Conservation (phyloP, 441 rosid species). For the Adansonia grandidieri region DNA sequence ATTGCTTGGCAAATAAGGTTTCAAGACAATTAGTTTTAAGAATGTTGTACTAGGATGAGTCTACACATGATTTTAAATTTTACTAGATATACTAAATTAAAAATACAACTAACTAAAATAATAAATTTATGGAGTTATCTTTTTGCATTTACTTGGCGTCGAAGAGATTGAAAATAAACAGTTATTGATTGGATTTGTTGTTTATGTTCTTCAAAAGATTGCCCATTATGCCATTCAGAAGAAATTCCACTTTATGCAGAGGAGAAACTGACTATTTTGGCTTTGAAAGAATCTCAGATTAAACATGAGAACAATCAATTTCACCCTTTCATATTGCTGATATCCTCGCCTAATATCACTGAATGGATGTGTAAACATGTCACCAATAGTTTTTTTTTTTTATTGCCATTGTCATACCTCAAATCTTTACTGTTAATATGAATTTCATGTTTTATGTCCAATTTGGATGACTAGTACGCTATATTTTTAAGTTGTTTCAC, state of each 20-base stretch:
- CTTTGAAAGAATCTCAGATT: neutral
- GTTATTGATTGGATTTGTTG: neutral
- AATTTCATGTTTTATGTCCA: slow-evolving; percentile 7
- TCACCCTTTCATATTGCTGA: neutral
- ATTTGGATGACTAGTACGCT: neutral
- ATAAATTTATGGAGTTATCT: neutral
- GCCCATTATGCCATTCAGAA: neutral
- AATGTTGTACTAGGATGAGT: neutral
- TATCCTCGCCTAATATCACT: neutral
- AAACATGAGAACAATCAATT: neutral
- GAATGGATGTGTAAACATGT: neutral
- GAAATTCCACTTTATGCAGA: neutral
- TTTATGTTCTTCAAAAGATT: slow-evolving; percentile 10
- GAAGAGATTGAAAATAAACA: neutral
- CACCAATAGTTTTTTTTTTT: neutral
- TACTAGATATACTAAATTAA: neutral
- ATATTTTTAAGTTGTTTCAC: neutral
- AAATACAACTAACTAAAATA: neutral
- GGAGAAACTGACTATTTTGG: neutral
- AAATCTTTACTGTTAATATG: neutral
- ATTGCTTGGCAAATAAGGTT: neutral
- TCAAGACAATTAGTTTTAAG: neutral
- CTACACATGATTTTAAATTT: neutral
- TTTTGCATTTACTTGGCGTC: neutral
- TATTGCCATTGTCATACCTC: neutral